Conservation (phyloP, 2,329 filamentous ascomycete genomes). For the Penicillium fuscoglaucum region DNA sequence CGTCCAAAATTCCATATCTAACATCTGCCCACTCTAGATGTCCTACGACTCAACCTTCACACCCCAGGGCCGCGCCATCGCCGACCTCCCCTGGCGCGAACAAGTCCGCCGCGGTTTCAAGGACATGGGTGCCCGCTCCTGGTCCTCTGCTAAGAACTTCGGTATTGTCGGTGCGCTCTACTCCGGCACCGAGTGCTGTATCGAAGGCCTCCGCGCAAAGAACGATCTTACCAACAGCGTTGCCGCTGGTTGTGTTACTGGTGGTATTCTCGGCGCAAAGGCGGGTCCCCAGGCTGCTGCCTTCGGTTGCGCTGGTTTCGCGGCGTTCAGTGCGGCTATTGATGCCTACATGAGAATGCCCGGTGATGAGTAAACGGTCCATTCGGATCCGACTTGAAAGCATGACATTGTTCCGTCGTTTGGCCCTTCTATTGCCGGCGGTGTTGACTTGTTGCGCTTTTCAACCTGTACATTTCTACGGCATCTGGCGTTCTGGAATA, state of each 20-base stretch:
- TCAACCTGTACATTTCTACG: slow-evolving; percentile 22
- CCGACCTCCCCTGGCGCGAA: slow-evolving; percentile 73
- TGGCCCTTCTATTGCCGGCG: background rate
- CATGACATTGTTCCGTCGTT: background rate
- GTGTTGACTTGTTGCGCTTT: slow-evolving; percentile 5
- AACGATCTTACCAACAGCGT: slow-evolving; percentile 90
- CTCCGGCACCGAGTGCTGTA: slow-evolving; percentile 89
- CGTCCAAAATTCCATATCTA: background rate
- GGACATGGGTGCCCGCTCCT: slow-evolving; percentile 88
- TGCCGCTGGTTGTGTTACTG: slow-evolving; percentile 84
- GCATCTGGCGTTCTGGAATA: slow-evolving; percentile 24
- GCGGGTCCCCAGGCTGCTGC: slow-evolving; percentile 87
- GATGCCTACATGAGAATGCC: slow-evolving; percentile 87
- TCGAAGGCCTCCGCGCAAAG: slow-evolving; percentile 86
- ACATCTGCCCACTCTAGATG: slow-evolving; percentile 63
- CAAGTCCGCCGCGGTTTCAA: slow-evolving; percentile 85
- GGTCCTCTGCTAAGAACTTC: slow-evolving; percentile 88
- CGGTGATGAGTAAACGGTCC: slow-evolving; percentile 33
- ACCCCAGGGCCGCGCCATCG: slow-evolving; percentile 54
- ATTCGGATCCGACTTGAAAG: background rate
- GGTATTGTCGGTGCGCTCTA: slow-evolving; percentile 90
- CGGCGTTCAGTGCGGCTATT: slow-evolving; percentile 87
- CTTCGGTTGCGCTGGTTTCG: slow-evolving; percentile 88
- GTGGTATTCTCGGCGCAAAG: slow-evolving; percentile 80
- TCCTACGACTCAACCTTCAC: slow-evolving; percentile 92